Conservation (phyloP, 495 filamentous ascomycete genomes). For the Hypomontagnella monticulosa region DNA sequence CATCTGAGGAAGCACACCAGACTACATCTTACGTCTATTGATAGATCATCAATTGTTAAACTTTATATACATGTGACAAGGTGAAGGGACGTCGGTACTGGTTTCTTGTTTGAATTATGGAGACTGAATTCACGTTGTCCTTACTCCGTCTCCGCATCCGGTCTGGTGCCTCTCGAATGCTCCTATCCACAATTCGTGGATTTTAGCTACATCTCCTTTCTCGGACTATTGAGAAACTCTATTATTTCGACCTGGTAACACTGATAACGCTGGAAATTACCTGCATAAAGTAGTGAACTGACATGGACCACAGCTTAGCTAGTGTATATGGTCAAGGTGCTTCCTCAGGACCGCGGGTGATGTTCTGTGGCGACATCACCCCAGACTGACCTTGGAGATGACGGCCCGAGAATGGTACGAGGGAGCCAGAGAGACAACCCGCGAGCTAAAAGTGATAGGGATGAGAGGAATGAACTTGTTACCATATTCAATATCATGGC, state of each 20-base stretch:
- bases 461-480: not conserved
- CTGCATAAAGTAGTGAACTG: not conserved
- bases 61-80: too few relatives aligned
- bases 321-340: not conserved
- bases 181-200: too few relatives aligned
- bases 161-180: too few relatives aligned
- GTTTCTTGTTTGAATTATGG: not conserved
- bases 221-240: too few relatives aligned
- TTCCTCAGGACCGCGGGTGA: not conserved
- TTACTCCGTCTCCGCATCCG: too few relatives aligned
- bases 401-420: slow-evolving; percentile 8
- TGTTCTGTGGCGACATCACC: not conserved
- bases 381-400: not conserved
- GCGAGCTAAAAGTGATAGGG: slow-evolving; percentile 3
- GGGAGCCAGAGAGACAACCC: not conserved
- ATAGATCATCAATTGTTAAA: too few relatives aligned
- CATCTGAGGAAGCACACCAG: too few relatives aligned
- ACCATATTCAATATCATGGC: not conserved
- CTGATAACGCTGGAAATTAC: too few relatives aligned
- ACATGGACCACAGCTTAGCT: not conserved
- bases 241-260: too few relatives aligned
- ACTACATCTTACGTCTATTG: too few relatives aligned
- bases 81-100: too few relatives aligned
- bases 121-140: not conserved
- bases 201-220: too few relatives aligned